Evolutionary conservation across 2,329 filamentous ascomycete genomes (phyloP), one percentile per base, ranked within the genome.

Genomic region (Fusarium nurragi): DNA sequence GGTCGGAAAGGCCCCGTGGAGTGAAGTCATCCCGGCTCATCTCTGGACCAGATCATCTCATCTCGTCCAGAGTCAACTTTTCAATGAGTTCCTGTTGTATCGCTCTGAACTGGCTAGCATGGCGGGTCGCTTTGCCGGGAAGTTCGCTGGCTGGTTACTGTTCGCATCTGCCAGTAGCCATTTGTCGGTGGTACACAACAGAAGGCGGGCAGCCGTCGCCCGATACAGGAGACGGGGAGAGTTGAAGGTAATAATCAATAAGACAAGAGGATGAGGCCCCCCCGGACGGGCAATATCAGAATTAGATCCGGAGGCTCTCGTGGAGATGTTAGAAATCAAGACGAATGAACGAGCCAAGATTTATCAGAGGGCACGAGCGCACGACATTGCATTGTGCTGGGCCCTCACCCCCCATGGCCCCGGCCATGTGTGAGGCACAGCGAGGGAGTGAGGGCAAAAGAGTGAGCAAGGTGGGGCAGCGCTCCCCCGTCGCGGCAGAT

Each of bases 351-450:
- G 63, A 69, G 64, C 65, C 71, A 70, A 69, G 70, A 71, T 72
- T 72, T 72, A 72, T 72, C 66, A 61, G 69, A 65, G 68, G 64
- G 60, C 70, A 71, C 70, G 68, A 72, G 68, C 64, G 60, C 70
- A 70, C 68, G 68, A 72, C 70, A 72, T 72, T 68, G 65, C 70
- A 72, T 72, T 68, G 70, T 72, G 68, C 68, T 67, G 64, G 70
- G 58, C 56, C 69, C 69, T 64, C 65, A 60, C 62, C 56, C 68
- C 69, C 64, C 65, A 60, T 65, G 69, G 65, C 65, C 67, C 61
- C 53, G 65, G 69, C 65, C 67, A 67, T 67, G 69, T 70, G 68
- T 70, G 69, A 62, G 67, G 63, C 64, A 65, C 67, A 60, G 62
- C 56, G 53, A 69, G 64, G 65, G 65, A 65, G 63, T 69, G 68